Evolutionary conservation across 257 asterid species (phyloP).

Genomic region (Galeopsis tetrahit): DNA sequence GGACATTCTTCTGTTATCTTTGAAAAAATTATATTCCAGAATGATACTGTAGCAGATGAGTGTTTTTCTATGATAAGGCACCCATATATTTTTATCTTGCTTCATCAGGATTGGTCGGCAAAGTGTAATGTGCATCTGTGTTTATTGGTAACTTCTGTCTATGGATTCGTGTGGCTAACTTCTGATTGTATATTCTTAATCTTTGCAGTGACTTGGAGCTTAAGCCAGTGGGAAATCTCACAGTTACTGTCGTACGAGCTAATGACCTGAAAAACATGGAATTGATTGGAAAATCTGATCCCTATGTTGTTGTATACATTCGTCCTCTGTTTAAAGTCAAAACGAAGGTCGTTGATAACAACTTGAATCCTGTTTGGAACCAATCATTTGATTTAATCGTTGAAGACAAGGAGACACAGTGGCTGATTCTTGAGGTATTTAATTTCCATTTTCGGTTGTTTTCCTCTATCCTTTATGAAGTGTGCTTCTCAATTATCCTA

Average conservation of each 20-base stretch:
- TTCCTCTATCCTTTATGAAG: constrained; percentile 9
- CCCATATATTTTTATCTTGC: constrained; percentile 11
- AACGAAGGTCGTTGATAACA: constrained; percentile 86
- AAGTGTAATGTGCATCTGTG: background rate
- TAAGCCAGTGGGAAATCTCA: constrained; percentile 91
- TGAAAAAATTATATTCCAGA: constrained; percentile 3
- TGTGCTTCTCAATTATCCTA: constrained; percentile 15
- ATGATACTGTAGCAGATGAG: constrained; percentile 10
- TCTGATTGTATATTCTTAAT: constrained; percentile 25
- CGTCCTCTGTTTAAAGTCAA: constrained; percentile 93
- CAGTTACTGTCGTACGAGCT: constrained; percentile 65
- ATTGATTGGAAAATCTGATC: constrained; percentile 96
- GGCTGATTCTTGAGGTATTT: constrained; percentile 77
- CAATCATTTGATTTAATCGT: constrained; percentile 76
- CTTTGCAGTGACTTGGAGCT: constrained; percentile 92
- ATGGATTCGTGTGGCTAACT: constrained; percentile 5
- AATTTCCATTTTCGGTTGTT: constrained; percentile 29
- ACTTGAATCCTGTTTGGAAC: constrained; percentile 94
- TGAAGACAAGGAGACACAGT: constrained; percentile 98
- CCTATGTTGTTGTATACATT: constrained; percentile 72
- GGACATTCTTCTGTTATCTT: background rate
- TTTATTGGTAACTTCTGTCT: constrained; percentile 17
- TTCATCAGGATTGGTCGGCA: background rate
- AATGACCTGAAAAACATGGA: constrained; percentile 88
- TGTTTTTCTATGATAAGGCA: background rate